Evolutionary conservation across 2,329 filamentous ascomycete species (phyloP), one percentile per base, ranked within the genome.

Genomic region (Nemania diffusa): DNA sequence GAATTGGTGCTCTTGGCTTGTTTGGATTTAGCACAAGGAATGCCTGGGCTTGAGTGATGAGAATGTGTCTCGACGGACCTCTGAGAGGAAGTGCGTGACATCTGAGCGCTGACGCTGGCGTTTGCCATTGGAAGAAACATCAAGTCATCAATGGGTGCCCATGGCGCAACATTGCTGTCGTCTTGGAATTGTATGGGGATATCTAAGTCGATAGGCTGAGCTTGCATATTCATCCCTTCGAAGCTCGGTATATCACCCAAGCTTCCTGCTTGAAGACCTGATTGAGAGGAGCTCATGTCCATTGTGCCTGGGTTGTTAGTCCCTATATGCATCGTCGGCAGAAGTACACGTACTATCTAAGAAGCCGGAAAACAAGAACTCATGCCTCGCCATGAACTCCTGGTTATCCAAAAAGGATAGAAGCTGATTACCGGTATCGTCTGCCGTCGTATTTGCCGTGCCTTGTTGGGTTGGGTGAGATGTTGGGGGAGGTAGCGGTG

Each of bases 101-200:
- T 70, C 53, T 77, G 74, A 34, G 70, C 72, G 20, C 73, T 74
- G 44, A 77, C 71, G 20, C 73, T 74, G 44, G 77, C 71, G 20
- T 82, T 74, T 20, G 82, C 79, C 22, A 80, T 72, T 32, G 81
- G 78, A 40, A 74, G 72, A 9, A 75, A 74, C 15, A 75, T 65
- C 40, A 77, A 74, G 20, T 75, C 77, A 13, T 77, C 75, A 13
- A 79, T 75, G 1, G 80, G 78, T 52, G 79, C 79, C 84, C 84
- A 86, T 40, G 83, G 79, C 5, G 78, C 76, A 20, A 79, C 78
- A 60, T 82, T 75, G 62, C 73, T 71, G 27, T 75, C 74, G 27
- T 78, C 76, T 55, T 80, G 81, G 57, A 80, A 77, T 0, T 78
- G 75, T 42, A 78, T 74, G 6, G 79, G 77, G n/a, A 82, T 81